Conservation (phyloP, 352 stramenopile genomes). For the Pythium folliculosum region DNA sequence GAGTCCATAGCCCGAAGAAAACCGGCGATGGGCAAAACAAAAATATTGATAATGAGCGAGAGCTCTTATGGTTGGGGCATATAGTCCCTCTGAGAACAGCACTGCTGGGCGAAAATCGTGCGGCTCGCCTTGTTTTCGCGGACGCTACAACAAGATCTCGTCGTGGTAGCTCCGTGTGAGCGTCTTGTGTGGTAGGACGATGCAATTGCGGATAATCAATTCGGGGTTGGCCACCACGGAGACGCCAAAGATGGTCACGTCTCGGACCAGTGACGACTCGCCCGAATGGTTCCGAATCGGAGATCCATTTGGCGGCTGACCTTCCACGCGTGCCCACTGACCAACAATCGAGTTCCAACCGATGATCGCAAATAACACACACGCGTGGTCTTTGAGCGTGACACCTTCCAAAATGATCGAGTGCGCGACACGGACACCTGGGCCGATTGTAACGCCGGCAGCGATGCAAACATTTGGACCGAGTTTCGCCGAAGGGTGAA, state of each 20-base stretch:
- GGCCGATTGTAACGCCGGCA: slow-evolving; percentile 81
- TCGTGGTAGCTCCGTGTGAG: slow-evolving; percentile 89
- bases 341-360: slow-evolving; percentile 90
- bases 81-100: background rate
- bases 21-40: background rate
- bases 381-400: slow-evolving; percentile 88
- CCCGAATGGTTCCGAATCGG: slow-evolving; percentile 68
- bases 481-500: slow-evolving; percentile 85
- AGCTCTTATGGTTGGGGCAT: background rate
- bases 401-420: slow-evolving; percentile 89
- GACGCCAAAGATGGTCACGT: slow-evolving; percentile 88
- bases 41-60: slow-evolving; percentile 18
- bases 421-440: slow-evolving; percentile 78
- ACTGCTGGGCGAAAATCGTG: slow-evolving; percentile 9
- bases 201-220: slow-evolving; percentile 89
- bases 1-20: background rate
- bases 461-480: slow-evolving; percentile 87
- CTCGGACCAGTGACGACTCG: slow-evolving; percentile 78
- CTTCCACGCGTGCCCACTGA: slow-evolving; percentile 85
- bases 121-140: background rate
- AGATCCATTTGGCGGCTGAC: slow-evolving; percentile 77
- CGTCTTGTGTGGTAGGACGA: slow-evolving; percentile 88
- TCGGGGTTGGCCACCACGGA: slow-evolving; percentile 87
- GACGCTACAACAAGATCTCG: slow-evolving; percentile 82
- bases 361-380: slow-evolving; percentile 86